Base-by-base conservation (phyloP, 1,284 basidiomycete species). In the Phenoliferia sp. region DNA sequence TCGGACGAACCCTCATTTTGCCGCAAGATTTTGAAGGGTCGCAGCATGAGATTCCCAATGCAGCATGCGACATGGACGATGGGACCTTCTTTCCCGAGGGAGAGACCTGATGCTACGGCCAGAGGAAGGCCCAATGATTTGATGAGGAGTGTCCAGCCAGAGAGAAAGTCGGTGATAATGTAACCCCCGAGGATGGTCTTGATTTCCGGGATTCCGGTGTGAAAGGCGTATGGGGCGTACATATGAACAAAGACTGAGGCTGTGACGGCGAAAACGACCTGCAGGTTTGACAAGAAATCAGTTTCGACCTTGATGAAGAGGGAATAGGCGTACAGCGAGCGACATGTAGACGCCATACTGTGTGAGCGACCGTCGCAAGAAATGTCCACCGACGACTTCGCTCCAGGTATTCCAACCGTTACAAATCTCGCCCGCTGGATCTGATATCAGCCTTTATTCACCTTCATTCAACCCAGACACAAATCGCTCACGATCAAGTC, bases 101-200 rank as follows among this genome's bases (percentile, higher is more conserved):
- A 88, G 48, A 96, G 81, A 0, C 94, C 94, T 1, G 91, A 93
- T 5, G 90, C 93, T 17, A 96, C 94, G 7, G 91, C 91, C 5
- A 99, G 83, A 0, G 94, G 88, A 63, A 98, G 80, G 6, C 94
- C 94, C 36, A 95, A 84, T 22, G 89, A 85, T 79, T 99, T 98
- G 34, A 91, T 94, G 76, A 95, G 88, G 61, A 98, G 81, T 0
- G 90, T 92, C 70, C 91, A 88, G 57, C 66, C 66, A 3, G 69
- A 71, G 9, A 75, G 56, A 60, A 73, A 99, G 26, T 94, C 95
- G 76, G 94, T 91, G 70, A 99, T 96, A 32, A 98, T 94, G 76
- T 97, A 98, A n/a, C 92, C 93, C 66, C 92, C 94, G 56, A 99
- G 83, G 66, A 98, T 97, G 1, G 92, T 94, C 80, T 98, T 99